phyloP scores from a whole-genome alignment of 257 asterid species.

The Osmanthus fragrans region DNA sequence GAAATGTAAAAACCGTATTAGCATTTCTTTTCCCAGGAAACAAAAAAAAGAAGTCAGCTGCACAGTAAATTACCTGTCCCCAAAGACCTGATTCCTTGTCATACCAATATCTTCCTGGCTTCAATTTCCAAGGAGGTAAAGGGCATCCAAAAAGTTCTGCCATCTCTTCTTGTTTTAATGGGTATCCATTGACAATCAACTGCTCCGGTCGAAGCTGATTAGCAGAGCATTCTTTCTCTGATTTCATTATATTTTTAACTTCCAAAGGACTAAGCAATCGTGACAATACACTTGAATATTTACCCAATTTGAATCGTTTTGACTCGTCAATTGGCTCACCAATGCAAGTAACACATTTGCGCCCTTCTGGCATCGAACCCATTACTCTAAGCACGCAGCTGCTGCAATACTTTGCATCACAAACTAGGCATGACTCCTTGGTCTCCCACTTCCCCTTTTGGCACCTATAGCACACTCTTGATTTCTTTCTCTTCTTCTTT shows the following conservation, averaged over 20 bases:
- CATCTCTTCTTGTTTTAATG: conserved; percentile 81
- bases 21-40: conserved; percentile 17
- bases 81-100: conserved; percentile 92
- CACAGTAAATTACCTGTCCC: conserved; percentile 70
- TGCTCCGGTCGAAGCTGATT: conserved; percentile 97
- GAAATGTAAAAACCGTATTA: conserved; percentile 29
- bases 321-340: conserved; percentile 83
- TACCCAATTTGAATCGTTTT: conserved; percentile 70
- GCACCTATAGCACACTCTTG: conserved; percentile 73
- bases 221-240: conserved; percentile 81
- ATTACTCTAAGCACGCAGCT: conserved; percentile 91
- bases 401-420: conserved; percentile 83
- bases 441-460: conserved; percentile 91
- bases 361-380: conserved; percentile 99
- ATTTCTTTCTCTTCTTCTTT: conserved; percentile 69
- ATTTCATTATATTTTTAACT: conserved; percentile 86
- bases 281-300: conserved; percentile 66
- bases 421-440: conserved; percentile 79
- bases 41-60: conserved; percentile 16
- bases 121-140: conserved; percentile 75
- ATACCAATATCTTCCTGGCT: conserved; percentile 94
- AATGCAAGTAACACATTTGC: conserved; percentile 88
- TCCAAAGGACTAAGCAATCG: conserved; percentile 82
- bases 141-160: conserved; percentile 78
- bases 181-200: conserved; percentile 79